Evolutionary conservation across 2,329 filamentous ascomycete genomes (phyloP), one percentile per base, ranked within the genome.

Genomic region (Helicocarpus griseus): DNA sequence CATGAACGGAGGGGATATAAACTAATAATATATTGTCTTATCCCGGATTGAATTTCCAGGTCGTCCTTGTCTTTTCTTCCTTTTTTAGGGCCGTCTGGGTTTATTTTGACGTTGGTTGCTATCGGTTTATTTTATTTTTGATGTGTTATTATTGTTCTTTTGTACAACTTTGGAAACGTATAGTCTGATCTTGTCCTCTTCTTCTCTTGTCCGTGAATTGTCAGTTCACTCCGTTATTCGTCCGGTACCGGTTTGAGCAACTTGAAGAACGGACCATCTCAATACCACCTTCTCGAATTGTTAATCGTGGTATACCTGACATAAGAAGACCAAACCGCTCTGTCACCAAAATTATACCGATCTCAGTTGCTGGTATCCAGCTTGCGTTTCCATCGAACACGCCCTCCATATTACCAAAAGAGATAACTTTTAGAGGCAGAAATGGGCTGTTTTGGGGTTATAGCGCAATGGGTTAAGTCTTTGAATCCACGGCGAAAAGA

Each of bases 401-500:
- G 17, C 22, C 13, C 29, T 36, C 45, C 45, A 26, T 35, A 11
- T 11, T 24, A 33, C 21, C 19, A 11, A 38, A 26, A 2, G 21
- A 31, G 19, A 19, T 22, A 39, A 7, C 7, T 8, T 29, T 29
- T 14, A 43, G 21, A 8, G n/a, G 31, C n/a, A 24, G 19, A 17
- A n/a, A 47, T 47, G 45, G 45, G 36, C 45, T 70, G 68, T 54
- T 66, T 70, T 49, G 61, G 64, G 45, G 64, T 65, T 52, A 59
- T 70, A 24, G 57, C 60, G 45, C 65, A 62, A 48, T 64, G 64
- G 53, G 45, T 69, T 40, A 68, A 63, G 49, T 59, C 62, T 22
- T 61, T 65, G 5, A 68, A 69, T 52, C 59, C 53, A 43, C 62
- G 38, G 11, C 45, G 9, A 44, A 50, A 44, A 11, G 24, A n/a